phyloP scores from a whole-genome alignment of 2,329 filamentous ascomycete species.

The Cercospora canescens region DNA sequence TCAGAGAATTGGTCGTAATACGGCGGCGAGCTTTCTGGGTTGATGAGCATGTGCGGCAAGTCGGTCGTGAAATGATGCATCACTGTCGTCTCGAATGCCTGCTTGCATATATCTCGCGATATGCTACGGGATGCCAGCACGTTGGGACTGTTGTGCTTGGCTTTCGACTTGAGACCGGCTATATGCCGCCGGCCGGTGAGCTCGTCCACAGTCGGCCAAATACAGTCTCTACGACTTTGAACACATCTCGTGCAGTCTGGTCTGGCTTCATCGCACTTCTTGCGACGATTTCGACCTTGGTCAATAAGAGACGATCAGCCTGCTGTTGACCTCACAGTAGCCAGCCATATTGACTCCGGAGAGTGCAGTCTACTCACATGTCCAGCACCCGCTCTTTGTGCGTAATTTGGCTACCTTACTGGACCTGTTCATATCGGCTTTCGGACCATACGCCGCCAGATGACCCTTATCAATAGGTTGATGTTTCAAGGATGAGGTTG shows the following conservation, averaged over 20 bases:
- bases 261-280: not conserved
- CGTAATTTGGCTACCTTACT: not conserved
- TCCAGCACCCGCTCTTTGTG: not conserved
- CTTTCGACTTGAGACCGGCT: not conserved
- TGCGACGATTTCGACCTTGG: not conserved
- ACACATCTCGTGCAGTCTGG: not conserved
- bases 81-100: not conserved
- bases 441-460: not conserved
- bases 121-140: not conserved
- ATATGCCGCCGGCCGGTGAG: not conserved
- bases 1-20: not conserved
- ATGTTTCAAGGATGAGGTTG: not conserved
- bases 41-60: not conserved
- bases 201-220: not conserved
- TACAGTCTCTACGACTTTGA: not conserved
- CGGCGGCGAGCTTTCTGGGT: not conserved
- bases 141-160: not conserved
- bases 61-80: not conserved
- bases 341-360: too few relatives aligned
- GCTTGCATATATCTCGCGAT: not conserved
- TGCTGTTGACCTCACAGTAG: not conserved
- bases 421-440: not conserved
- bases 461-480: not conserved
- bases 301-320: not conserved
- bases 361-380: not conserved